Evolutionary conservation across 805 yeast genomes (phyloP), one percentile per base, ranked within the genome.

Genomic region (Spathaspora arborariae): DNA sequence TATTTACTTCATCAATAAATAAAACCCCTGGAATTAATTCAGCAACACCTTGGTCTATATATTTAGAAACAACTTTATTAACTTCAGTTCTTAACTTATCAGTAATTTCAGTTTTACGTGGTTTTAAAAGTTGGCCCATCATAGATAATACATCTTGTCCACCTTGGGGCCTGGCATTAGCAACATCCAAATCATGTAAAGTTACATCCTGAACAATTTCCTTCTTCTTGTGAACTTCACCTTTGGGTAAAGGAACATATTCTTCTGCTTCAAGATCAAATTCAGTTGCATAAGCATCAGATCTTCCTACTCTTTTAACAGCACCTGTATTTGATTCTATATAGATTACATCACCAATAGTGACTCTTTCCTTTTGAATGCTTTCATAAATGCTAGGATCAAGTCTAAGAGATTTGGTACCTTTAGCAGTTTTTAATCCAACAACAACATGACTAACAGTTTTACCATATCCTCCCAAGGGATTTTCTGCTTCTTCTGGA

Each of bases 261-360:
- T 94, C 98, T 70, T 95, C 97, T 21, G 98, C 97, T 76, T 94
- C 98, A 50, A 95, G 79, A 68, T 94, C 99, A 58, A 91, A 94
- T 70, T 94, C 99, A 8, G 99, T 90, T 20, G 99, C 97, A 60
- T 90, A 90, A 0, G 97, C 97, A 66, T 94, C 98, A n/a, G 96
- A 87, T 65, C 99, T 81, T 45, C 99, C 99, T 20, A 94, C 96
- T 60, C 98, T 79, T 62, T 92, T 92, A 36, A 94, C 97, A 19
- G 96, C 89, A 37, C 99, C 99, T 13, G 97, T 92, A 61, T 95
- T 92, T 49, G 97, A 88, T 70, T 94, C 99, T 54, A 94, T 89
- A 64, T 95, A 92, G 52, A 94, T 90, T 44, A 94, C 97, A 68
- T 94, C 99, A 45, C 99, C 99, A 20, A 92, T 85, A 30, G 91